Evolutionary conservation across 306 rosid genomes (phyloP).

Genomic region (Castanea sativa): DNA sequence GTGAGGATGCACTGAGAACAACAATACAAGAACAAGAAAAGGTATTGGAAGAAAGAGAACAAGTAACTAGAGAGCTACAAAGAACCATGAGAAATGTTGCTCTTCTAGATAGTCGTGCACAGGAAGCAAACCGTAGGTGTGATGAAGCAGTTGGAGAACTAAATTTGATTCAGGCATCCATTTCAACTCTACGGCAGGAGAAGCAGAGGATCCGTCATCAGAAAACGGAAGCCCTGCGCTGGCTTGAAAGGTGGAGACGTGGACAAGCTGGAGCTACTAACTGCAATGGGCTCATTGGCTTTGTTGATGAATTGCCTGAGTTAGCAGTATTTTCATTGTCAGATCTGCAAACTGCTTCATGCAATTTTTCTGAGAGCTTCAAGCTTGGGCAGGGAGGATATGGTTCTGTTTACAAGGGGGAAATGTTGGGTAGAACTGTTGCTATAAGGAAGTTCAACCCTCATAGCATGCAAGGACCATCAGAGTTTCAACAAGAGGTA

Average conservation of each 20-base stretch:
- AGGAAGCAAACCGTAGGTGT: slow-evolving; percentile 53
- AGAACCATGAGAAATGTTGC: slow-evolving; percentile 61
- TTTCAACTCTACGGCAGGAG: slow-evolving; percentile 59
- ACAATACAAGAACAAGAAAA: slow-evolving; percentile 51
- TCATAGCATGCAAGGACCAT: slow-evolving; percentile 56
- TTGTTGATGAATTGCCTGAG: slow-evolving; percentile 47
- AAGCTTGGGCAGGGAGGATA: slow-evolving; percentile 62
- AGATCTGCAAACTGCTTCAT: slow-evolving; percentile 75
- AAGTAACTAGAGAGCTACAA: slow-evolving; percentile 39
- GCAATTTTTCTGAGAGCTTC: slow-evolving; percentile 80
- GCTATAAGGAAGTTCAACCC: slow-evolving; percentile 65
- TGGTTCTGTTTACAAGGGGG: slow-evolving; percentile 81
- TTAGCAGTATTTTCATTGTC: slow-evolving; percentile 63
- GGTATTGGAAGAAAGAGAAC: slow-evolving; percentile 50
- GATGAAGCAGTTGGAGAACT: slow-evolving; percentile 59
- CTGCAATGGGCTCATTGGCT: slow-evolving; percentile 43
- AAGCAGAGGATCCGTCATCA: slow-evolving; percentile 60
- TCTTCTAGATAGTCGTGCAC: slow-evolving; percentile 52
- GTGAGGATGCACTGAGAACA: slow-evolving; percentile 48
- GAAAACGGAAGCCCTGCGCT: slow-evolving; percentile 59
- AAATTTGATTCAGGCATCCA: slow-evolving; percentile 57
- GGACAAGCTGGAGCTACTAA: slow-evolving; percentile 50
- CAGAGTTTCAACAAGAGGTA: slow-evolving; percentile 80
- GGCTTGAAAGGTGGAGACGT: slow-evolving; percentile 75
- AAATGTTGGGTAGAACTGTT: slow-evolving; percentile 78